phyloP scores from a whole-genome alignment of 139 green algal genomes.

The Chlorella sorokiniana region DNA sequence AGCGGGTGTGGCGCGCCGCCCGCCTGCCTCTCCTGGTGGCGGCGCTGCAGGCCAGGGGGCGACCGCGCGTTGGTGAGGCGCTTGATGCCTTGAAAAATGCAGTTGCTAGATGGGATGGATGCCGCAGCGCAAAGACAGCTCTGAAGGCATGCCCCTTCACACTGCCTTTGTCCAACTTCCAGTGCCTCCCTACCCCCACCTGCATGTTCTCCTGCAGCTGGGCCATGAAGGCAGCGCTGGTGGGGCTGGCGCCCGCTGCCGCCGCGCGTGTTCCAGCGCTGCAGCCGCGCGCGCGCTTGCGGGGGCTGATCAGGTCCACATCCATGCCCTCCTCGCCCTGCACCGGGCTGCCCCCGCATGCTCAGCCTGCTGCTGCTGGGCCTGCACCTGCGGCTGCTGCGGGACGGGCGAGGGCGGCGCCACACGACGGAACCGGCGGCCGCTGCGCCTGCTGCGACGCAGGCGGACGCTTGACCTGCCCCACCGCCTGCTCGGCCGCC shows the following conservation, averaged over 20 bases:
- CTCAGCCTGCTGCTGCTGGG: neutral
- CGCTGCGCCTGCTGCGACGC: slow-evolving; percentile 1
- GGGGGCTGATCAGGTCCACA: neutral
- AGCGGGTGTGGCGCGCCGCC: neutral
- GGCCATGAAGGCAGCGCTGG: slow-evolving; percentile 23
- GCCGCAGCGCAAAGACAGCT: neutral
- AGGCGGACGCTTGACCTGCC: neutral
- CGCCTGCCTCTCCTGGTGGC: slow-evolving; percentile 11
- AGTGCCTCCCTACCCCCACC: neutral
- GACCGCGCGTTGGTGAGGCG: neutral
- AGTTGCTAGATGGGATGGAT: too few relatives aligned
- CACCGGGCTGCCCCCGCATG: neutral
- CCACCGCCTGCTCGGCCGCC: neutral
- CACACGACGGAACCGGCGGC: slow-evolving; percentile 13
- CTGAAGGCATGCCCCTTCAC: neutral
- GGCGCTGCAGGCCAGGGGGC: neutral
- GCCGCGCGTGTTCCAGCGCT: neutral
- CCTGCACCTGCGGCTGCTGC: neutral
- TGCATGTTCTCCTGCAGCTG: slow-evolving; percentile 46
- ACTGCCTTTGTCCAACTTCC: too few relatives aligned
- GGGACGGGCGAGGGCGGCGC: neutral
- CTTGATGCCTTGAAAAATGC: too few relatives aligned
- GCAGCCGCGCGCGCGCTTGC: slow-evolving; percentile 2
- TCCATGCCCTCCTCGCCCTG: neutral
- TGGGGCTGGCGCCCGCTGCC: neutral